Evolutionary conservation across 495 filamentous ascomycete genomes (phyloP), one percentile per base, ranked within the genome.

Genomic region (Oleoguttula mirabilis): DNA sequence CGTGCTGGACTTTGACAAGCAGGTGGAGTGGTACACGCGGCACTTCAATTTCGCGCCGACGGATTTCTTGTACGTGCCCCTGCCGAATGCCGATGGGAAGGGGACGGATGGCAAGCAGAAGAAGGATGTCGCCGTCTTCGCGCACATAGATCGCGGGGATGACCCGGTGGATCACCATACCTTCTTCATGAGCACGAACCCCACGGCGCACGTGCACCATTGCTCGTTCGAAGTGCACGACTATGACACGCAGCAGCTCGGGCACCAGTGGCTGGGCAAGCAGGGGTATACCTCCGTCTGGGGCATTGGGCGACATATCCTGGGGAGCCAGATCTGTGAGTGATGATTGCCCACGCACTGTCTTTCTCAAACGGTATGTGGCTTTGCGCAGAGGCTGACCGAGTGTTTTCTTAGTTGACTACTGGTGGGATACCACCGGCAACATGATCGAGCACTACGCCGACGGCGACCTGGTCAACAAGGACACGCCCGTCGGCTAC

Each of bases 201-300:
- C 67, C 4, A 69, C 67, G 12, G 59, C 62, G 12, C 75, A 80
- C 53, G 75, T 85, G 2, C 81, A 85, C 55, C 82, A 87, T 54
- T 72, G 71, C 21, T 76, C 70, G 3, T 87, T 79, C 43, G 81
- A 87, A 58, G 79, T 82, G 5, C 72, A 80, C 55, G 80, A 87
- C 54, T 82, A 80, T 51, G 82, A 87, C 48, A 73, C 76, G 0
- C 80, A 85, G 62, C 63, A 77, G 24, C 65, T 85, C 3, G 82
- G 82, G 2, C 82, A 87, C 56, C 69, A 81, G 37, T 83, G 76
- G 74, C 66, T 87, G 6, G 65, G 66, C 0, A 55, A 69, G 44
- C 73, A 78, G 56, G 72, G 71, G 1, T 81, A 82, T 54, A 65
- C 69, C 43, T 72, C 71, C 44, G 77, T 77, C 41, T 87, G 82